Evolutionary conservation across 306 rosid genomes (phyloP).

Genomic region (Mucuna pruriens): DNA sequence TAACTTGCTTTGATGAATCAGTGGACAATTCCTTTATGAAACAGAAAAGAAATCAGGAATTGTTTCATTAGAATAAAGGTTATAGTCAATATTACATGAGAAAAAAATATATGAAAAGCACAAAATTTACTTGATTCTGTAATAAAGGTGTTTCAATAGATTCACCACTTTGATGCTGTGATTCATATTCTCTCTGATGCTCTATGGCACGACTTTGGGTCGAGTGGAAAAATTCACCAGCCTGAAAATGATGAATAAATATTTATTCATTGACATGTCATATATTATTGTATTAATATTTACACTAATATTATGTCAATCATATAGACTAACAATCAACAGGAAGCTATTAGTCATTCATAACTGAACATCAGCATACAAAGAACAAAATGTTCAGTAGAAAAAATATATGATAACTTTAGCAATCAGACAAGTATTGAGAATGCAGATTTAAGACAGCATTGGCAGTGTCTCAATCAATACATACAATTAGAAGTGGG

Average conservation of each 20-base stretch:
- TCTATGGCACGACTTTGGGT: conserved; percentile 64
- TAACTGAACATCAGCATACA: background rate
- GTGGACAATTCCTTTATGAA: conserved; percentile 60
- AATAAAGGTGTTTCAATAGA: conserved; percentile 68
- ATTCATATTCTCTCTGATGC: conserved; percentile 72
- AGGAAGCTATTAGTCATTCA: background rate
- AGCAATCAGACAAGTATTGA: background rate
- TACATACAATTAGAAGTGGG: background rate
- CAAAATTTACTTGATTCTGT: conserved; percentile 63
- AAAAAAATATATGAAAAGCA: conserved; percentile 18
- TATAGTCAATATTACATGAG: conserved; percentile 17
- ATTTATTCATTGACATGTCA: conserved; percentile 4
- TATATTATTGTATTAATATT: background rate
- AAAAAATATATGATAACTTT: background rate
- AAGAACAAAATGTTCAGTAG: background rate
- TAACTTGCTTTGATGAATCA: conserved; percentile 75
- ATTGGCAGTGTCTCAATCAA: background rate
- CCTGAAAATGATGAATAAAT: conserved; percentile 53
- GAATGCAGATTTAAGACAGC: background rate
- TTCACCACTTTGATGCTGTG: conserved; percentile 55
- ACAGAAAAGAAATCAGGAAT: conserved; percentile 35
- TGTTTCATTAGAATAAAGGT: conserved; percentile 9
- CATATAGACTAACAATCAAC: background rate
- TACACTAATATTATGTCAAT: conserved; percentile 26
- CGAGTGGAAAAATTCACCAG: conserved; percentile 71